phyloP scores from a whole-genome alignment of 768 basidiomycete species.

The Hortiboletus flavorubellus region DNA sequence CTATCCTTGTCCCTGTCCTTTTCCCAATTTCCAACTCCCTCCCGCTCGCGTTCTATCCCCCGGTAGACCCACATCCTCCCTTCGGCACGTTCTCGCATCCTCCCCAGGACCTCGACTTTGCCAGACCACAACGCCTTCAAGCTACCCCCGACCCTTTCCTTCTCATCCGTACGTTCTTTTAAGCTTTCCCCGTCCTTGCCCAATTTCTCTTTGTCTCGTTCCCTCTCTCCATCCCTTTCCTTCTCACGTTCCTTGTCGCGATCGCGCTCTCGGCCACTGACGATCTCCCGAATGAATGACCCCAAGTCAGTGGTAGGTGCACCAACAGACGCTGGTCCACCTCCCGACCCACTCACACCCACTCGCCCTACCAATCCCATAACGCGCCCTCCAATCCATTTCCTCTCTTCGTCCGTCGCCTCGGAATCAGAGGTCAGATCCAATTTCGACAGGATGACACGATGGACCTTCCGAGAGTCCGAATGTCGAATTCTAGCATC shows the following conservation, averaged over 20 bases:
- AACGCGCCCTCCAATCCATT: slow-evolving; percentile 30
- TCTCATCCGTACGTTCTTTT: slow-evolving; percentile 32
- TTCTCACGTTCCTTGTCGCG: slow-evolving; percentile 32
- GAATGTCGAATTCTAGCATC: slow-evolving; percentile 32
- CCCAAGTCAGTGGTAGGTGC: slow-evolving; percentile 51
- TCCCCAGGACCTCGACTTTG: slow-evolving; percentile 24
- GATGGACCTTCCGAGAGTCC: slow-evolving; percentile 60
- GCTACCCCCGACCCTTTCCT: slow-evolving; percentile 33
- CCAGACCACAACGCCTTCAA: slow-evolving; percentile 35
- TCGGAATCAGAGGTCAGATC: slow-evolving; percentile 38
- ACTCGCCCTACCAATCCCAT: slow-evolving; percentile 39
- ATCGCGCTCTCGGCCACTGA: slow-evolving; percentile 31
- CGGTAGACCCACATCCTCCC: slow-evolving; percentile 13
- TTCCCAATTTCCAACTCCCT: slow-evolving; percentile 25
- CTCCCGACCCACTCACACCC: slow-evolving; percentile 31
- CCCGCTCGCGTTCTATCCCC: slow-evolving; percentile 27
- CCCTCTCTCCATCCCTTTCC: slow-evolving; percentile 32
- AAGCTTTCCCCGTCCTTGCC: slow-evolving; percentile 35
- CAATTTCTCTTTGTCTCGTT: slow-evolving; percentile 36
- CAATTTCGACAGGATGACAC: slow-evolving; percentile 57
- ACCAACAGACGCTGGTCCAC: slow-evolving; percentile 41
- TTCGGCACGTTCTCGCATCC: slow-evolving; percentile 30
- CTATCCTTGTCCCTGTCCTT: slow-evolving; percentile 24
- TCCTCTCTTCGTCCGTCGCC: slow-evolving; percentile 31
- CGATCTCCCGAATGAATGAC: slow-evolving; percentile 45